Conservation (phyloP, 345 rosid genomes). For the Citrus sinensis region DVS_A1.0 CM039163.1:46543501-46544000, state of each 20-base stretch:
- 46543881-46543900: constrained; percentile 47
- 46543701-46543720: constrained; percentile 74
- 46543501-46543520: constrained; percentile 22
- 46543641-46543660: constrained; percentile 22
- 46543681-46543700: constrained; percentile 54
- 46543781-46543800: constrained; percentile 76
- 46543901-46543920: constrained; percentile 67
- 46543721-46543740: constrained; percentile 75
- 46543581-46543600: constrained; percentile 18
- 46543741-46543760: constrained; percentile 66
- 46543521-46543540: constrained; percentile 28
- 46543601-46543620: constrained; percentile 29
- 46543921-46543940: constrained; percentile 74
- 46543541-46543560: constrained; percentile 21
- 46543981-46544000: constrained; percentile 55
- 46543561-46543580: constrained; percentile 27
- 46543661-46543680: constrained; percentile 53
- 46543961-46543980: constrained; percentile 54
- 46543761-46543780: constrained; percentile 66
- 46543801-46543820: constrained; percentile 64
- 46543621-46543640: constrained; percentile 22
- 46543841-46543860: constrained; percentile 68
- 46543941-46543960: constrained; percentile 58
- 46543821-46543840: constrained; percentile 54
- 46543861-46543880: constrained; percentile 59